Base-by-base conservation (phyloP, 306 rosid genomes). In the Acacia crassicarpa region DNA sequence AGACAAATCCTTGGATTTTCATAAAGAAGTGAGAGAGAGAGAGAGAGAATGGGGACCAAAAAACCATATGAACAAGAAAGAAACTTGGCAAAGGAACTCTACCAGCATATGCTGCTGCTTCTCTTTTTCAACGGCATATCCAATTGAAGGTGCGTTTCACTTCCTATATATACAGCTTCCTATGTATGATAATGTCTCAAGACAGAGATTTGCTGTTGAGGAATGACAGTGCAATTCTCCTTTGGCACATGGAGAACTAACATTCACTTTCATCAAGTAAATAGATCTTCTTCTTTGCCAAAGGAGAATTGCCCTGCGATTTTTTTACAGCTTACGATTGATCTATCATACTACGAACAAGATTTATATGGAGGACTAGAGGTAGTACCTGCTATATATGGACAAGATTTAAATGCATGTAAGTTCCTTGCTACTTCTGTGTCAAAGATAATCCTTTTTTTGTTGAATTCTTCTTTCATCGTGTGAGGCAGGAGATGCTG, bases 241-340 rank as follows among this genome's bases (percentile, higher is more conserved):
- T 76, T 84, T 87, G 92, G 91, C 92, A 88, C 83, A 81, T 46
- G 68, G 74, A 81, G 45, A 67, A 69, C 68, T 38, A 14, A 79
- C 81, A 32, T 10, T 45, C 59, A 43, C 61, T 33, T 49, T 66
- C 41, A 59, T 65, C 61, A 53, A 33, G 49, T 59, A 61, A 44
- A 41, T 44, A 40, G 74, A 12, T 56, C 62, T 54, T 61, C 84
- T 41, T 58, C 58, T 87, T 84, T 62, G 92, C 90, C 94, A 89
- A 90, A 87, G 96, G 92, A 90, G 92, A 90, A 83, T 86, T 87
- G 97, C 86, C 90, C 91, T 86, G 89, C 88, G 78, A 91, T 87
- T 88, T 77, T 72, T 66, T 72, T 48, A 61, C 82, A 83, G 85
- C 54, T 71, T 77, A 54, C 14, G 1, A 23, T 78, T 13, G 45